Evolutionary conservation across 2,329 filamentous ascomycete species (phyloP), one percentile per base, ranked within the genome.

Genomic region (Ceratocystis cubensis): DNA sequence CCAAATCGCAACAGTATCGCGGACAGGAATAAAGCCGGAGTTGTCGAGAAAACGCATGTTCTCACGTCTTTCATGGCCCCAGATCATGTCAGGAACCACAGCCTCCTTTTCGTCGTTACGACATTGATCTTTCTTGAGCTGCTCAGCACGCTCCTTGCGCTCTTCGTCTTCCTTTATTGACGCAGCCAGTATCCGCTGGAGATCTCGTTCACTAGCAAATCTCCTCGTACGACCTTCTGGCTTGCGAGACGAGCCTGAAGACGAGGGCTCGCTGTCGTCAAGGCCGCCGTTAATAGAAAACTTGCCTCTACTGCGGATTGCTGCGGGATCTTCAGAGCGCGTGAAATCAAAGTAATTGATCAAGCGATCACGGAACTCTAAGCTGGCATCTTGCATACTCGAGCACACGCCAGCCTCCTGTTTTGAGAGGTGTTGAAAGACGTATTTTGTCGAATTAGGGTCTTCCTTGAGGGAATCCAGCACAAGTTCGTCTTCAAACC

Each of bases 81-180:
- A 84, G 68, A 85, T 82, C 81, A 91, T 88, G 66, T 84, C 79
- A 0, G 89, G 89, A 61, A 93, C 84, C 3, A 82, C 79, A 0
- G 89, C 89, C 73, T 93, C 89, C 72, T 89, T 91, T 57, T 89
- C 87, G 25, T 65, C 66, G 69, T 84, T 88, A 69, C 88, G 86
- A 67, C 86, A 86, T 72, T 87, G 86, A 65, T 88, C 85, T 72
- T 87, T 85, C 70, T 84, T 82, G 44, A 83, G 82, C 64, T 82
- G 78, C 59, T 80, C 75, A 70, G 88, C 86, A 61, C 87, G 84
- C 70, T 90, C 87, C 67, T 84, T 81, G 44, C 84, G 81, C 71
- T 90, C 88, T 69, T 87, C 85, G 68, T 89, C 87, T 70, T 88
- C 85, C 25, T 82, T 81, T 71, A 86, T 82, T 0, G 88, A 91